Evolutionary conservation across 2,329 filamentous ascomycete genomes (phyloP).

Genomic region (Fusarium piperis): DNA sequence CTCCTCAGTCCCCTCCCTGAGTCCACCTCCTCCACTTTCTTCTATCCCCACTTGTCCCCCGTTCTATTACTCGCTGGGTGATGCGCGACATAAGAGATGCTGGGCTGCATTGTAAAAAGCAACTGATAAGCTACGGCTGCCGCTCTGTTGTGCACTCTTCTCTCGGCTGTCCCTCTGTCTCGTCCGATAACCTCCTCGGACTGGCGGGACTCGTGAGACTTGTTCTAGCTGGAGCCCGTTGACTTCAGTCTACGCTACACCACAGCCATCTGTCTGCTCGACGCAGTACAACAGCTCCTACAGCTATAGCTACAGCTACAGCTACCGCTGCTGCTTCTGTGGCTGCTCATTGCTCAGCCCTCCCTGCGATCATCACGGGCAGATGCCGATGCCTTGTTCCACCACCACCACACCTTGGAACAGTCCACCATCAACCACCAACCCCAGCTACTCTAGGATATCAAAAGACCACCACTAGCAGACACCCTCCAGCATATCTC

Average conservation of each 20-base stretch:
- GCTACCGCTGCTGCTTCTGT: not conserved
- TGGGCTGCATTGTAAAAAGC: constrained; percentile 36
- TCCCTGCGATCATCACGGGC: constrained; percentile 14
- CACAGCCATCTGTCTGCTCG: not conserved
- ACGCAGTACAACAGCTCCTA: constrained; percentile 16
- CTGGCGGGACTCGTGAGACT: constrained; percentile 24
- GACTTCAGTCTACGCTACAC: constrained; percentile 13
- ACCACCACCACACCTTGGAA: constrained; percentile 31
- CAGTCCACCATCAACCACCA: constrained; percentile 25
- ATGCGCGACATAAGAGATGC: constrained; percentile 40
- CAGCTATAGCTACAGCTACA: constrained; percentile 16
- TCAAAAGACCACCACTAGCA: constrained; percentile 30
- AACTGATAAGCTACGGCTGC: constrained; percentile 44
- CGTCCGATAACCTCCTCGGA: constrained; percentile 26
- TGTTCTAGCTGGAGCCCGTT: constrained; percentile 24
- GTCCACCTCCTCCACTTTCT: constrained; percentile 40
- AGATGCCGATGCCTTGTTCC: constrained; percentile 30
- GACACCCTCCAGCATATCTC: constrained; percentile 32
- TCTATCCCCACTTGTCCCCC: constrained; percentile 33
- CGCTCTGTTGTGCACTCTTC: constrained; percentile 38
- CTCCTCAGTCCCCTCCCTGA: constrained; percentile 39
- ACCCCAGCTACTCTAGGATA: constrained; percentile 22
- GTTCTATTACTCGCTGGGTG: constrained; percentile 35
- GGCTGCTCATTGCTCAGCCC: constrained; percentile 14
- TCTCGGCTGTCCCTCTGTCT: constrained; percentile 31